Base-by-base conservation (phyloP, 2,329 filamentous ascomycete species). In the Elsinoe batatas region DNA sequence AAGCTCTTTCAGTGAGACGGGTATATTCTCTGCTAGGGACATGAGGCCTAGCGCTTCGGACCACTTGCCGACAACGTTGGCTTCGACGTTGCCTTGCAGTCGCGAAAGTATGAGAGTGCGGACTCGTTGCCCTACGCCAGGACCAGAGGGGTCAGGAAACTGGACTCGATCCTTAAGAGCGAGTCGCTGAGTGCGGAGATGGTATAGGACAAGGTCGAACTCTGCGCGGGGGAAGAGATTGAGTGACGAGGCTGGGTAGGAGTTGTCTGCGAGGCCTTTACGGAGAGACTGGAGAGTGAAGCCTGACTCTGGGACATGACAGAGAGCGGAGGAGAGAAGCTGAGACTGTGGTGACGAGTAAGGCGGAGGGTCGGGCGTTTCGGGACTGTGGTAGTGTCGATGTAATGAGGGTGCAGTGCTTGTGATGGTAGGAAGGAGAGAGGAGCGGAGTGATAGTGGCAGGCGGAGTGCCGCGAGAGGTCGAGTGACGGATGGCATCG, bases 1-100 rank as follows among this genome's bases (percentile, higher is more conserved):
- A 3, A 98, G 80, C 72, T 97, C 93, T 43, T 78, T 78, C 2
- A 96, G 68, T 0, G 90, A 91, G 7, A 81, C 73, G 0, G 88
- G 81, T 33, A 94, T 79, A 68, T 91, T 86, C 58, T 79, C 81
- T 0, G 89, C 87, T 57, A 94, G 84, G 3, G 90, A 89, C 87
- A 96, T 95, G 59, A 95, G 76, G 3, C 88, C 90, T 2, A 97
- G 78, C 43, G 91, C 93, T 79, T 94, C 89, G 72, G 95, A 88
- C 89, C 88, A 95, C 51, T 84, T 80, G 58, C 81, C 78, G 53
- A 91, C 80, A 32, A 96, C 74, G 7, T 63, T 63, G 2, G 62
- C 61, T 7, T 82, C 76, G 58, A 71, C 73, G 68, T 97, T 97
- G 47, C 80, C 87, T 64, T 82, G 75, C 63, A 98, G 71, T 44